Percentiles rank a stretch among this genome's conserved stretches.
phyloP scores from a whole-genome alignment of 192 early-diverging fungal species.

The Coemansia sp. region DNA sequence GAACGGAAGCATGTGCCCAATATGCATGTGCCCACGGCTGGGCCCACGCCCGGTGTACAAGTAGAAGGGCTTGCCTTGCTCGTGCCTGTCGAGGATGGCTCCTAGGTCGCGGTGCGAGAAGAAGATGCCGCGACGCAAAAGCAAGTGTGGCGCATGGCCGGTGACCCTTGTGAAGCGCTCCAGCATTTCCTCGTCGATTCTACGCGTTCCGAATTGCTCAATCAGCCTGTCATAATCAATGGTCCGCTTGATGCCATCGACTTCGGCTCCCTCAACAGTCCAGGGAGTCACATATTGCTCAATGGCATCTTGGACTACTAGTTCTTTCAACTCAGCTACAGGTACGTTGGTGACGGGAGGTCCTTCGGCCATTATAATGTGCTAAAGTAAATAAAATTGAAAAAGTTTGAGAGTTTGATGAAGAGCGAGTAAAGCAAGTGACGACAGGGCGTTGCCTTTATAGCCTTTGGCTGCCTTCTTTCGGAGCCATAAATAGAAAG shows the following conservation, averaged over 20 bases:
- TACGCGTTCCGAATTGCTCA: slow-evolving; percentile 83
- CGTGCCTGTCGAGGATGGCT: slow-evolving; percentile 84
- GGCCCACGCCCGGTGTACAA: slow-evolving; percentile 98
- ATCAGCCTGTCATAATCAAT: slow-evolving; percentile 95
- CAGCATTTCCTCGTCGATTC: slow-evolving; percentile 75
- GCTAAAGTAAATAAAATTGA: neutral
- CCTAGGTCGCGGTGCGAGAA: slow-evolving; percentile 93
- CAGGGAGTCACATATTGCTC: slow-evolving; percentile 77
- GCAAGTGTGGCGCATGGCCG: slow-evolving; percentile 77
- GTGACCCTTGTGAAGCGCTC: slow-evolving; percentile 84
- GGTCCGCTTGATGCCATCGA: slow-evolving; percentile 79
- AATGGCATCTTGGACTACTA: neutral
- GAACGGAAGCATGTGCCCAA: slow-evolving; percentile 97
- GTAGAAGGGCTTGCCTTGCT: slow-evolving; percentile 96
- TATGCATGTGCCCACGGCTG: slow-evolving; percentile 87
- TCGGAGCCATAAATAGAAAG: no score
- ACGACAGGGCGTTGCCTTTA: no score
- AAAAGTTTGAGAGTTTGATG: no score
- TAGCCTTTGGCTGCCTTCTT: no score
- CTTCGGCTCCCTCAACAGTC: slow-evolving; percentile 90
- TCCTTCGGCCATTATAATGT: slow-evolving; percentile 12
- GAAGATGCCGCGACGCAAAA: slow-evolving; percentile 88
- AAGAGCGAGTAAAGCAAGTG: no score
- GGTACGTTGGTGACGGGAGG: neutral
- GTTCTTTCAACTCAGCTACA: slow-evolving; percentile 16